Percentiles rank a stretch among this genome's conserved stretches.
phyloP scores from a whole-genome alignment of 2,329 filamentous ascomycete species.

The Aspergillus novoparasiticus region DNA sequence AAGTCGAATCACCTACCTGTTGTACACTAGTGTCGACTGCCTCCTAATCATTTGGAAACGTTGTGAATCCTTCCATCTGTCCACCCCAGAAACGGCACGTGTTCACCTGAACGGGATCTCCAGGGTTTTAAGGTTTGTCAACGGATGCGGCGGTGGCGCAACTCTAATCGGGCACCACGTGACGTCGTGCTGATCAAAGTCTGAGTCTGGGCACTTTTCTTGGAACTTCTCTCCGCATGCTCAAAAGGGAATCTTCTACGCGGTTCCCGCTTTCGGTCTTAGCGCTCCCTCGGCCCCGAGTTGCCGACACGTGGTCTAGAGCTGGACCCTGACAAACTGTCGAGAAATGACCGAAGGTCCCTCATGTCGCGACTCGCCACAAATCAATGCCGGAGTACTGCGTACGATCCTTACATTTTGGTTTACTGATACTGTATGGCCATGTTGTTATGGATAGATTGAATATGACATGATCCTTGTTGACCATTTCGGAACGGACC shows the following conservation, averaged over 20 bases:
- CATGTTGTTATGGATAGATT: neutral
- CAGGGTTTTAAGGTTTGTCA: neutral
- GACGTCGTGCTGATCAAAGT: neutral
- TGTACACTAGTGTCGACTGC: neutral
- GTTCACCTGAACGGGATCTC: neutral
- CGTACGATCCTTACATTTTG: too few relatives aligned
- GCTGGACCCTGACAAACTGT: neutral
- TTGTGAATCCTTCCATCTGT: neutral
- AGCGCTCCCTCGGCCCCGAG: neutral
- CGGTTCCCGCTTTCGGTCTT: neutral
- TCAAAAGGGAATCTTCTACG: conserved; percentile 3
- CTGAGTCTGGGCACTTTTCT: neutral
- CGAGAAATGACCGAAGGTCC: too few relatives aligned
- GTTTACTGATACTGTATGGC: neutral
- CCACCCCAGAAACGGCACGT: neutral
- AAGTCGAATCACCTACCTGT: neutral
- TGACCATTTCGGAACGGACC: neutral
- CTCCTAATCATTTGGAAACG: neutral
- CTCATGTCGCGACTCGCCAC: too few relatives aligned
- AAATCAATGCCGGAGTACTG: too few relatives aligned
- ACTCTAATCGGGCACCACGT: neutral
- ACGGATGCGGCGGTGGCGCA: conserved; percentile 5
- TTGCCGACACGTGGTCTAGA: neutral
- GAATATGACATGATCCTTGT: neutral
- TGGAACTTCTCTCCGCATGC: neutral